Evolutionary conservation across 805 yeast species (phyloP), one percentile per base, ranked within the genome.

Genomic region (Priceomyces carsonii): DNA sequence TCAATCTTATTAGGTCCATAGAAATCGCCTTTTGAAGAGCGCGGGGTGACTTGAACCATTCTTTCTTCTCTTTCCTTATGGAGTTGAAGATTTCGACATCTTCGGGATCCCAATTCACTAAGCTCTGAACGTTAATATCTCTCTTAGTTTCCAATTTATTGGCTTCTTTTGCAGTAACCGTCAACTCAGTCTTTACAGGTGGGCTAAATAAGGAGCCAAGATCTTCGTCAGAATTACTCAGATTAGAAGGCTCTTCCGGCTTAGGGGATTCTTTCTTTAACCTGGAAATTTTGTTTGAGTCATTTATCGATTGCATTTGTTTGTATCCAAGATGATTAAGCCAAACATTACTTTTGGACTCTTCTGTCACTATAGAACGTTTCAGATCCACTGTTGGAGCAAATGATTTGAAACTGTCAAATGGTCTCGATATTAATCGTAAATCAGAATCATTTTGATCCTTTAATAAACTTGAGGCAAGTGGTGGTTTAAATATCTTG

Each of bases 351-450:
- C 53, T 52, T 36, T 59, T 62, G 18, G 60, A 50, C 12, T 48
- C 50, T 17, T 53, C 54, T n/a, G 63, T 55, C 8, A 67, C 51
- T 15, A 63, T 61, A 3, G 59, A 41, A 14, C 56, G 61, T 25
- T 53, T 51, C 53, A 62, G 64, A 40, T 66, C 73, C 8, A 42
- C 26, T 1, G 40, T 32, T 4, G 73, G 72, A 8, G 65, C 73
- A 48, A 66, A 64, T 6, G 72, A 60, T 28, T 51, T 50, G 22
- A 47, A 53, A 14, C 43, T 40, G 37, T 48, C 64, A 36, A 44
- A 51, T 28, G 38, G 40, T 32, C 44, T 50, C 36, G 43, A 38
- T n/a, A 43, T 43, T 21, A 54, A 31, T 23, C 43, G 42, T 26
- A 50, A 34, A 38, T 52, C 35, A 41, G 42, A 31, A 42, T 47